Evolutionary conservation across 1,284 basidiomycete species (phyloP), one percentile per base, ranked within the genome.

Genomic region (Cryptococcus hybrid): DNA sequence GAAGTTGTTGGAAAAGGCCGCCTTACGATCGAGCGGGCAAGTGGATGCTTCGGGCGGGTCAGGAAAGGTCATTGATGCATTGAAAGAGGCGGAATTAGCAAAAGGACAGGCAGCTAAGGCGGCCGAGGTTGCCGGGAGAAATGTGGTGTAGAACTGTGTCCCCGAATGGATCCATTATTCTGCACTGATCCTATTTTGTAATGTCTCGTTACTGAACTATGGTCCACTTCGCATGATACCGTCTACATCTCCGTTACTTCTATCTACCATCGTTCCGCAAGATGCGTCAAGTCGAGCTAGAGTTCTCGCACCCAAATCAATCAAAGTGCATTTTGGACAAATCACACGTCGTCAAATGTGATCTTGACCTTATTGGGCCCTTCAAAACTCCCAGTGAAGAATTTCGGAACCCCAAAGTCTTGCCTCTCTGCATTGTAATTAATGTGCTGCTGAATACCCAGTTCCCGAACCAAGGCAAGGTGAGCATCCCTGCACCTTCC

Each of bases 311-410:
- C 40, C 15, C 40, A 12, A 15, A 43, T 43, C 40, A 43, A 43
- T 43, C 40, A 5, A 43, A 43, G 3, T 15, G 4, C 30, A 30
- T 30, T 30, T 30, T 30, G 30, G 30, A 30, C 30, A 30, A 30
- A 30, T 30, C 18, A 47, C n/a, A 47, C 18, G 30, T 47, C 46
- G 35, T 47, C 46, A 24, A 47, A 47, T 5, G 13, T 24, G 34
- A 47, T 47, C 13, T 47, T 24, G 11, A 64, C 55, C 54, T 62
- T 64, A 40, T 58, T 44, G 1, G 55, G 15, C n/a, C 62, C 65
- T 36, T 54, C 42, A 61, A 67, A 67, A 9, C 63, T 56, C 15
- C 46, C 13, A 18, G 37, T 48, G 51, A 67, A 67, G 7, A 15
- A 3, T 24, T 51, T 40, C 35, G 18, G 49, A 7, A 57, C 55